Evolutionary conservation across 495 filamentous ascomycete species (phyloP).

Genomic region (Aspergillus diversus): DNA sequence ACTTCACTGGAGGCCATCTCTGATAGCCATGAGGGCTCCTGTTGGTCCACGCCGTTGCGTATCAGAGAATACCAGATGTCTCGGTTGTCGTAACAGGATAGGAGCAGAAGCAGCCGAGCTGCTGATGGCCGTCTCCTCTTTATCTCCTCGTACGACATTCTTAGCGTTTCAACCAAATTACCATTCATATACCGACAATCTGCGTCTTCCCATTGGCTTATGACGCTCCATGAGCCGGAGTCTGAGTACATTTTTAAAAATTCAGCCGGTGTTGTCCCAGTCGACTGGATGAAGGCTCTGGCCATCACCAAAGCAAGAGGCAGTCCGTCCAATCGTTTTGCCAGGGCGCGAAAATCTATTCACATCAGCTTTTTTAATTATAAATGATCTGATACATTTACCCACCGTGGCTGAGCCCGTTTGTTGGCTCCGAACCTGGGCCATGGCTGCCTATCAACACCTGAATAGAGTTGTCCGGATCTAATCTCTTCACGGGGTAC

Average conservation of each 20-base stretch:
- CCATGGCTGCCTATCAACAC: constrained; percentile 25
- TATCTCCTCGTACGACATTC: constrained; percentile 46
- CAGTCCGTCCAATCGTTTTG: constrained; percentile 41
- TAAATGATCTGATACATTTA: not conserved
- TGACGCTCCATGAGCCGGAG: constrained; percentile 43
- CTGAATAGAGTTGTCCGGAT: too few species aligned
- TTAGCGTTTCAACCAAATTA: constrained; percentile 49
- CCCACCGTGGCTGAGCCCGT: not conserved
- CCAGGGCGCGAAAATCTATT: constrained; percentile 28
- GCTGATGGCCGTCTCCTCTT: constrained; percentile 34
- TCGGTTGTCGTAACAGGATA: constrained; percentile 52
- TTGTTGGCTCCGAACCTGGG: too few species aligned
- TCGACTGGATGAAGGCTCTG: constrained; percentile 42
- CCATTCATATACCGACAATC: constrained; percentile 37
- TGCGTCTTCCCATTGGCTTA: constrained; percentile 28
- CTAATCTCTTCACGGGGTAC: constrained; percentile 25
- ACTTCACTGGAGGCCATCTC: constrained; percentile 30
- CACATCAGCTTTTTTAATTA: too few species aligned
- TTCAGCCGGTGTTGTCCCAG: constrained; percentile 29
- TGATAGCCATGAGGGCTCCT: constrained; percentile 33
- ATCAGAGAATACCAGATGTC: constrained; percentile 56
- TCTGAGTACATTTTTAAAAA: constrained; percentile 46
- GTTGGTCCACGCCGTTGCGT: constrained; percentile 13
- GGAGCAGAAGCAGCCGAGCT: constrained; percentile 46
- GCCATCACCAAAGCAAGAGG: constrained; percentile 48